Conservation (phyloP, 2,329 filamentous ascomycete genomes). For the Alternaria hordeiaustralica region DNA sequence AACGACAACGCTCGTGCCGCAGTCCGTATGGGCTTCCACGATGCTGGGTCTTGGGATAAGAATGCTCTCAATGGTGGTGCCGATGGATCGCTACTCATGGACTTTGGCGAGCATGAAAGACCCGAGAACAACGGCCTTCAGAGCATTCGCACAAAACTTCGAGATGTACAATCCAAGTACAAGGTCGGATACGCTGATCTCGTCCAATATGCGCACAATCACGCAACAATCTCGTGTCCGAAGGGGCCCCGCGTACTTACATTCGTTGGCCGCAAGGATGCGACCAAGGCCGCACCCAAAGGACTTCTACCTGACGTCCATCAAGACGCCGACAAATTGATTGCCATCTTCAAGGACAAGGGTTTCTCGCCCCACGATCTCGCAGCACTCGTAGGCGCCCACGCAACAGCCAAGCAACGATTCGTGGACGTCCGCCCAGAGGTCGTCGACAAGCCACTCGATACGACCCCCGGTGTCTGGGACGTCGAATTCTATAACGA, state of each 20-base stretch:
- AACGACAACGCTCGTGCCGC: conserved; percentile 46
- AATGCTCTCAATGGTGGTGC: conserved; percentile 47
- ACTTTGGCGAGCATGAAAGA: conserved; percentile 45
- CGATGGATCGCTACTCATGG: conserved; percentile 51
- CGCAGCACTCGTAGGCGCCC: conserved; percentile 62
- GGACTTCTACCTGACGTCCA: conserved; percentile 56
- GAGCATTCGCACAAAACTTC: conserved; percentile 49
- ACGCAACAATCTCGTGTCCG: conserved; percentile 59
- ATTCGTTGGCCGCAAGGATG: conserved; percentile 59
- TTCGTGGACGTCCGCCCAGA: conserved; percentile 52
- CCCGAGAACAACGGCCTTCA: conserved; percentile 56
- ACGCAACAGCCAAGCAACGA: conserved; percentile 58
- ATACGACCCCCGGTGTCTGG: conserved; percentile 59
- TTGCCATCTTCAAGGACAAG: conserved; percentile 58
- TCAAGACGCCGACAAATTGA: conserved; percentile 51
- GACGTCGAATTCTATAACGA: conserved; percentile 59
- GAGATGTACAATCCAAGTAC: conserved; percentile 50
- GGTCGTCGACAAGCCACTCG: conserved; percentile 50
- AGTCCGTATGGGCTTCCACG: conserved; percentile 46
- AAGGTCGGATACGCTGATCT: conserved; percentile 61
- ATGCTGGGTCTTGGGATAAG: conserved; percentile 46
- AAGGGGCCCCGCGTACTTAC: conserved; percentile 59
- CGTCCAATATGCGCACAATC: conserved; percentile 57
- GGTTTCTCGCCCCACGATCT: conserved; percentile 59
- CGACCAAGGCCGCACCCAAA: conserved; percentile 48